Base-by-base conservation (phyloP, 768 basidiomycete species). In the Calocera viscosa region DNA sequence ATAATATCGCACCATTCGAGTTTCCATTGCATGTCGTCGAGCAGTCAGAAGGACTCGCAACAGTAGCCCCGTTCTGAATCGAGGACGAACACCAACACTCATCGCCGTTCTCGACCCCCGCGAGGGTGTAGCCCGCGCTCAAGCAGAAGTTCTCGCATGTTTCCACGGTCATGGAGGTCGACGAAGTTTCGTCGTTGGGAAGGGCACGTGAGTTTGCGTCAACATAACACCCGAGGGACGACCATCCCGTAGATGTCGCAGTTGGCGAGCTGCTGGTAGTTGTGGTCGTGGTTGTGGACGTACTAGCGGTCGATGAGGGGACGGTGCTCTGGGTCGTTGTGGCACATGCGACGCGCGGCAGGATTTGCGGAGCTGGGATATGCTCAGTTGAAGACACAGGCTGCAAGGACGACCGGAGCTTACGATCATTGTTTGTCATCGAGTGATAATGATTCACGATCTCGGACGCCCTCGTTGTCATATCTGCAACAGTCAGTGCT, bases 91-190 rank as follows among this genome's bases (percentile, higher is more conserved):
- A 68, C 68, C 68, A 71, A 49, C 70, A 71, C 26, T 71, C 70
- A 24, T 47, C 35, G 32, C 63, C 66, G 40, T 69, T 65, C 53
- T 69, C 64, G 14, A 69, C 49, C 11, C 40, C 74, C 41, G 73
- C 74, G 41, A 70, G 60, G 1, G 65, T 60, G 70, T 69, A 72
- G 8, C 69, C 69, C 35, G 68, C 64, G n/a, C 63, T 26, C 0
- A 63, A 33, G 69, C 75, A 76, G 47, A 67, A 71, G 63, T 67
- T 30, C 40, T 72, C 67, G 65, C 74, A 75, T 1, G 41, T 53
- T 47, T 70, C 67, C 34, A 65, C 68, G 12, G 73, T 75, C 72
- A 72, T 68, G 26, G 26, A 2, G 35, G 22, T 69, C 1, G 66
- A 22, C 1, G 69, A 66, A 11, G 66, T 66, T 49, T 67, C 65